Conservation (phyloP, 192 early-diverging fungal species). For the Haplosporangium gracile region DNA sequence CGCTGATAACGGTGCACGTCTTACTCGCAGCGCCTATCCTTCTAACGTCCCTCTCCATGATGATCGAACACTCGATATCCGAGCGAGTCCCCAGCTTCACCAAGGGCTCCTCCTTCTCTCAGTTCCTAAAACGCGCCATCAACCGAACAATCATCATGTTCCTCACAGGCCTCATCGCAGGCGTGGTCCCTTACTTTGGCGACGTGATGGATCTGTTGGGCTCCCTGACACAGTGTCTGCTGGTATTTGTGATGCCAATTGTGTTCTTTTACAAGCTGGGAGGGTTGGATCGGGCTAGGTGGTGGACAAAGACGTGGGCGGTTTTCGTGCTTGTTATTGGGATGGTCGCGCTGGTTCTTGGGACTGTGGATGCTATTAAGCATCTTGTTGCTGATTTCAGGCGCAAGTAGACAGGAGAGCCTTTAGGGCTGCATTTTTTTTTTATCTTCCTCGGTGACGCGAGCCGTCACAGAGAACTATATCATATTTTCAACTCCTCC, state of each 20-base stretch:
- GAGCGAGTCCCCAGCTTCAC: conserved; percentile 30
- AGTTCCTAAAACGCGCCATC: conserved; percentile 64
- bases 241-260: conserved; percentile 82
- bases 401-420: background rate
- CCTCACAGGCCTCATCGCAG: conserved; percentile 66
- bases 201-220: conserved; percentile 85
- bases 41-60: conserved; percentile 75
- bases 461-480: background rate
- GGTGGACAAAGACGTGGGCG: conserved; percentile 64
- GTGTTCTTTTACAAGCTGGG: conserved; percentile 79
- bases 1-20: conserved; percentile 83
- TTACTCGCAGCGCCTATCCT: conserved; percentile 83
- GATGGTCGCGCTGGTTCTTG: conserved; percentile 62
- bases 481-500: background rate
- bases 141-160: conserved; percentile 69
- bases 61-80: conserved; percentile 67
- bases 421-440: background rate
- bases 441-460: background rate
- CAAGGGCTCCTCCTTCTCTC: conserved; percentile 52
- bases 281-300: conserved; percentile 61
- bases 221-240: conserved; percentile 73
- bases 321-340: conserved; percentile 67
- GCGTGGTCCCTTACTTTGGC: conserved; percentile 81
- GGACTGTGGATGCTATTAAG: conserved; percentile 65
- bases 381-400: conserved; percentile 61